These are phyloP conservation scores for Sclerotinia subarctica DNA, from an alignment of 2,329 filamentous ascomycete species.

Conservation along the genomic window DNA sequence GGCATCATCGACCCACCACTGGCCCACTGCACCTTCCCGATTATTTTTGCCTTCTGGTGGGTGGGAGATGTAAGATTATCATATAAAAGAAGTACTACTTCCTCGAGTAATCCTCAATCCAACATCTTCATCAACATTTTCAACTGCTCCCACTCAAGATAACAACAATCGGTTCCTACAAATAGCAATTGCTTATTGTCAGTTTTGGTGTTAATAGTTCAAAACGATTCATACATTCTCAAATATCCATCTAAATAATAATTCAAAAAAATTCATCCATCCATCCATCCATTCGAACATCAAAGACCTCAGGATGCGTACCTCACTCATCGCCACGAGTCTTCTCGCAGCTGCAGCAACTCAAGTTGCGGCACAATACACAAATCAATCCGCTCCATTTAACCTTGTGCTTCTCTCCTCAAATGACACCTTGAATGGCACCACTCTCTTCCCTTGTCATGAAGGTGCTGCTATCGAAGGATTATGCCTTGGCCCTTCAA, in stretches of 20 bases:
- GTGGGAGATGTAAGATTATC: neutral
- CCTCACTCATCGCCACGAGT: slow-evolving; percentile 26
- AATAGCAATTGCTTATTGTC: neutral
- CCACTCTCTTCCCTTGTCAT: slow-evolving; percentile 45
- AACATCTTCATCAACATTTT: neutral
- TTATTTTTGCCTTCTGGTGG: neutral
- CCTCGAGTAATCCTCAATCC: neutral
- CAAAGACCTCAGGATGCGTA: slow-evolving; percentile 25
- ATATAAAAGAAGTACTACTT: neutral
- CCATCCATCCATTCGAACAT: neutral
- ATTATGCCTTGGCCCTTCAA: slow-evolving; percentile 41
- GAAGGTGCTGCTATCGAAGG: slow-evolving; percentile 48
- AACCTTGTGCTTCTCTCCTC: slow-evolving; percentile 42
- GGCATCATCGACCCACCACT: slow-evolving; percentile 1
- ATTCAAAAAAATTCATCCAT: too few relatives aligned
- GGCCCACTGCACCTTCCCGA: neutral
- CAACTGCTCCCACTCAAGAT: neutral
- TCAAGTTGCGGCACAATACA: slow-evolving; percentile 32
- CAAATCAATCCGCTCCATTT: slow-evolving; percentile 45
- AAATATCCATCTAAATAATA: too few relatives aligned
- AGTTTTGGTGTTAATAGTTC: neutral
- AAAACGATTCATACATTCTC: neutral
- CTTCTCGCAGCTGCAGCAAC: slow-evolving; percentile 27
- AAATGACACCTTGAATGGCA: slow-evolving; percentile 41
- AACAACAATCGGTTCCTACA: neutral